Base-by-base conservation (phyloP, 768 basidiomycete genomes). In the Grammothele lineata region DNA sequence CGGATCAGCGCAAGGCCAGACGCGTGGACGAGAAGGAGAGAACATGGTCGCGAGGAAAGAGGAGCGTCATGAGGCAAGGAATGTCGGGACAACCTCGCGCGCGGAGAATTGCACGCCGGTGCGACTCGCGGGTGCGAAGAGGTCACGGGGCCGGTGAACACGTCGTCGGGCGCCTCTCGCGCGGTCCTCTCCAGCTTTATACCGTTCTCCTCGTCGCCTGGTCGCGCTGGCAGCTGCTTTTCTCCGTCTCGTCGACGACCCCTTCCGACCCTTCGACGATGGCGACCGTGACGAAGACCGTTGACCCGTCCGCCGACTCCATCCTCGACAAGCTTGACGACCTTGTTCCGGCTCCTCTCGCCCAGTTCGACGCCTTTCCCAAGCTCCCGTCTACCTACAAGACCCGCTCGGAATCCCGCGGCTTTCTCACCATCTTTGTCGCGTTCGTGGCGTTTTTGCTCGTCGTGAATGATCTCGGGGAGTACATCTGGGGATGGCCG, bases 401-500 rank as follows among this genome's bases (percentile, higher is more conserved):
- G 63, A 62, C 82, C 23, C 81, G 85, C 46, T 86, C 88, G 8
- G 81, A 85, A 58, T 81, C 83, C 6, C 80, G 92, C 27, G 91
- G 92, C 10, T 80, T 92, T 64, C 73, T 90, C 66, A 92, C 90
- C 17, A 50, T 91, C 58, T 77, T 86, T 51, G 79, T 92, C 43
- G 65, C 72, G 6, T 55, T 85, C 36, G 53, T 91, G 37, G 81
- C 87, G 10, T 66, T 89, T 43, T 56, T 92, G 21, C 76, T 95
- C 17, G 76, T 93, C 46, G 74, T 92, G 50, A 94, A 95, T 57
- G 94, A 98, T 59, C 66, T 94, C 35, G 83, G 83, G 40, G 94
- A 97, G 62, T 98, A 80, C 60, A 68, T 98, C 26, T 98, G 89
- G 79, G 95, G 95, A 36, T 94, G 92, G 80, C 86, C 90, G 6